Evolutionary conservation across 495 filamentous ascomycete genomes (phyloP).

Genomic region (Neurospora pannonica): DNA sequence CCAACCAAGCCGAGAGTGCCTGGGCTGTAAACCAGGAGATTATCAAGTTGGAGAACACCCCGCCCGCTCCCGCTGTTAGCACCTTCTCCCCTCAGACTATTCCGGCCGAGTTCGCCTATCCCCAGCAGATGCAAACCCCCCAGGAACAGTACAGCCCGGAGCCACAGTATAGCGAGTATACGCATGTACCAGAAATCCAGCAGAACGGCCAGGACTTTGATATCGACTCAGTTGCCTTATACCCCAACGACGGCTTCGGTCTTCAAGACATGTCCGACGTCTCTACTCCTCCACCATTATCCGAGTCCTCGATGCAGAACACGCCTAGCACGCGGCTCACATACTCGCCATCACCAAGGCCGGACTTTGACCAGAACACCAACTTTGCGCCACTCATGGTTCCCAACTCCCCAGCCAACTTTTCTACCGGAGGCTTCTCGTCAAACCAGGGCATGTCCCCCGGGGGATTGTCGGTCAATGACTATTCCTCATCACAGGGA

Average conservation of each 20-base stretch:
- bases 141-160: conserved; percentile 15
- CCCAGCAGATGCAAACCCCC: conserved; percentile 17
- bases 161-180: conserved; percentile 1
- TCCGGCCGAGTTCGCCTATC: conserved; percentile 2
- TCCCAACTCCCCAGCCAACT: background rate
- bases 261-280: conserved; percentile 18
- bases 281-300: conserved; percentile 31
- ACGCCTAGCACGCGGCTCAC: conserved; percentile 34
- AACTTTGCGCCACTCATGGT: background rate
- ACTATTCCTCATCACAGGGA: background rate
- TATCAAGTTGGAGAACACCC: conserved; percentile 31
- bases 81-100: background rate
- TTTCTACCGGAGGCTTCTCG: conserved; percentile 3
- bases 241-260: background rate
- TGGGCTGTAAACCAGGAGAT: conserved; percentile 29
- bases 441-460: conserved; percentile 13
- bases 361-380: conserved; percentile 8
- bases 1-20: conserved; percentile 29
- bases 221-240: background rate
- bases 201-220: conserved; percentile 9
- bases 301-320: conserved; percentile 30
- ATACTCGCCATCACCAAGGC: conserved; percentile 29
- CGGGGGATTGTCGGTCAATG: background rate
- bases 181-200: conserved; percentile 10
- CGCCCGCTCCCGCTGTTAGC: conserved; percentile 12